Evolutionary conservation across 345 rosid genomes (phyloP).

Genomic region (Syzygium aqueum): DNA sequence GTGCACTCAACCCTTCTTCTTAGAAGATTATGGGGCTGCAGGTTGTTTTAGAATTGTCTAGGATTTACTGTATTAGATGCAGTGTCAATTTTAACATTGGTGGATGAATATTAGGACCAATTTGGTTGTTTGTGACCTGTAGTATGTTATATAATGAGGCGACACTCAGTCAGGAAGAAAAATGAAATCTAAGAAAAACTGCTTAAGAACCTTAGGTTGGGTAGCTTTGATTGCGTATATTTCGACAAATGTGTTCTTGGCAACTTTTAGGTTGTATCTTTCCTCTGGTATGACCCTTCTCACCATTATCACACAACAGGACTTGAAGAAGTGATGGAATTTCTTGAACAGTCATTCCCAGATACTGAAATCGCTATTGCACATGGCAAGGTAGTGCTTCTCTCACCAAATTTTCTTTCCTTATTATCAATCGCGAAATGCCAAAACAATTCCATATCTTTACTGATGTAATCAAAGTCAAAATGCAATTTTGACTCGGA

Average conservation of each 20-base stretch:
- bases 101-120: background rate
- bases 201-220: background rate
- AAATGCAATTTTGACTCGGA: background rate
- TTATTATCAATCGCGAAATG: background rate
- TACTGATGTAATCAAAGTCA: background rate
- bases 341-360: slow-evolving; percentile 68
- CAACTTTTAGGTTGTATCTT: background rate
- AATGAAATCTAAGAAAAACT: background rate
- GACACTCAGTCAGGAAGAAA: background rate
- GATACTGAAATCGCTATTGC: slow-evolving; percentile 77
- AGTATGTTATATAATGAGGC: background rate
- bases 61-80: background rate
- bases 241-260: background rate
- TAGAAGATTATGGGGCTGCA: background rate
- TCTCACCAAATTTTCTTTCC: background rate
- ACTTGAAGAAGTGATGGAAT: slow-evolving; percentile 76
- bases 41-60: background rate
- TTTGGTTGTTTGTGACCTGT: background rate
- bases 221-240: background rate
- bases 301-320: slow-evolving; percentile 36
- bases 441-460: background rate
- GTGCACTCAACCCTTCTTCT: background rate
- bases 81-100: background rate
- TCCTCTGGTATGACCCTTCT: background rate
- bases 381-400: slow-evolving; percentile 71